A percentile compares a stretch with the other conserved stretches of the same genome.
Conservation (phyloP, 2,329 filamentous ascomycete species). For the Geosmithia flava region DNA sequence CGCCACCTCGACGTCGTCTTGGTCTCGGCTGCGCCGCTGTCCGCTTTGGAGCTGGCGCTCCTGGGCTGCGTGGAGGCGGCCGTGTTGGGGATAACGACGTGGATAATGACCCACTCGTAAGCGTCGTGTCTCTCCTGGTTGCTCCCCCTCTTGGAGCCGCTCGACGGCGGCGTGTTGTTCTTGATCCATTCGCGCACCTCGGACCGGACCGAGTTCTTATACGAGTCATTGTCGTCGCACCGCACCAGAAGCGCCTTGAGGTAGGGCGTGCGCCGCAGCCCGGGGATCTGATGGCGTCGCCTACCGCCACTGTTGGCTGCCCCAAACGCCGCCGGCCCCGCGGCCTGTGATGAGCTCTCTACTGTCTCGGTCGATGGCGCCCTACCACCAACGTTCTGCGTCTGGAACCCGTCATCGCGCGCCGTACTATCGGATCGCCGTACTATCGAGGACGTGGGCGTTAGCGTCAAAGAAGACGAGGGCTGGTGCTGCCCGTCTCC, state of each 20-base stretch:
- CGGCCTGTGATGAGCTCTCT: constrained; percentile 19
- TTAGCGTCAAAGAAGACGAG: constrained; percentile 7
- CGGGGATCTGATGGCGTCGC: constrained; percentile 88
- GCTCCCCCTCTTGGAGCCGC: constrained; percentile 45
- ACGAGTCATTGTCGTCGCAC: constrained; percentile 91
- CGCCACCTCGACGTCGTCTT: constrained; percentile 63
- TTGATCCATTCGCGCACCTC: constrained; percentile 89
- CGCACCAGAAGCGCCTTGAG: constrained; percentile 80
- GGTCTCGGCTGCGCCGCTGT: constrained; percentile 51
- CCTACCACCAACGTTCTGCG: constrained; percentile 35
- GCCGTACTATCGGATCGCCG: constrained; percentile 19
- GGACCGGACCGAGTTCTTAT: constrained; percentile 69
- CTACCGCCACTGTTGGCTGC: constrained; percentile 7
- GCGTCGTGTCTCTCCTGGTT: constrained; percentile 90
- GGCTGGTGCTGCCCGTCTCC: constrained; percentile 27
- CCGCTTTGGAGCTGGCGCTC: constrained; percentile 41
- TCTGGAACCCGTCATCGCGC: constrained; percentile 49
- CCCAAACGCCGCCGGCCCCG: constrained; percentile 6
- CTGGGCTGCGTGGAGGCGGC: constrained; percentile 67
- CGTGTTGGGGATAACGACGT: constrained; percentile 83
- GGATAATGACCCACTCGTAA: constrained; percentile 88
- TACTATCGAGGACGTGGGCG: constrained; percentile 15
- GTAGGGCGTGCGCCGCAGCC: constrained; percentile 84
- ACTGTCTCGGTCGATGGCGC: constrained; percentile 22
- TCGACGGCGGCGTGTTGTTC: constrained; percentile 49